These are phyloP conservation scores for Debaryomyces robertsiae DNA, from an alignment of 1,139 yeast species.

Conservation along the genomic window DNA sequence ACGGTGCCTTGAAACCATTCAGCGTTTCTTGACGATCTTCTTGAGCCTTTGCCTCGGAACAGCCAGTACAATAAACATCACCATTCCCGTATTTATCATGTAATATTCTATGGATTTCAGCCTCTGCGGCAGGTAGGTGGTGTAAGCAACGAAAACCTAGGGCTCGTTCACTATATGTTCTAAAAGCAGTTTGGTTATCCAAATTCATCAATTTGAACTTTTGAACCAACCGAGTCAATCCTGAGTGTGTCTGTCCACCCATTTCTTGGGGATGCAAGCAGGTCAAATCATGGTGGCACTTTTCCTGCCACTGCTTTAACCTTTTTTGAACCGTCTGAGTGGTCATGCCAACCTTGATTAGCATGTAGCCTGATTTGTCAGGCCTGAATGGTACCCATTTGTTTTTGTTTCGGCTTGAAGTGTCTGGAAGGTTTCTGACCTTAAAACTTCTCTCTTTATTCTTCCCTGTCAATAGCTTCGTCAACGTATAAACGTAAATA, in stretches of 20 bases:
- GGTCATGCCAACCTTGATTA: constrained; percentile 61
- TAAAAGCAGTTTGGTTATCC: constrained; percentile 1
- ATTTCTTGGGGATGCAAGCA: constrained; percentile 33
- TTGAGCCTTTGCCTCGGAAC: constrained; percentile 17
- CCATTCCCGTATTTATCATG: constrained; percentile 46
- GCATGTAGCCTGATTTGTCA: constrained; percentile 36
- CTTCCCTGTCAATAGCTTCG: constrained; percentile 34
- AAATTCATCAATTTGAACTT: constrained; percentile 14
- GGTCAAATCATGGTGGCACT: constrained; percentile 51
- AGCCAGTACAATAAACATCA: constrained; percentile 43
- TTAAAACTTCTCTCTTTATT: constrained; percentile 30
- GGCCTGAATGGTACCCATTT: constrained; percentile 43
- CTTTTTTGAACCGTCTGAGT: constrained; percentile 46
- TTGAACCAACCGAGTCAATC: constrained; percentile 12
- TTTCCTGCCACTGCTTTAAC: constrained; percentile 55
- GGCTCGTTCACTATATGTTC: constrained; percentile 18
- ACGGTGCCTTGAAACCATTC: constrained; percentile 4
- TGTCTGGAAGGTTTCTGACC: constrained; percentile 36
- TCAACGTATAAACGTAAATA: constrained; percentile 57
- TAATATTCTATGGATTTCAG: constrained; percentile 40
- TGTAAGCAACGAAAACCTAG: constrained; percentile 37
- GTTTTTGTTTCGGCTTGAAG: constrained; percentile 22
- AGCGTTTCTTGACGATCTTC: constrained; percentile 13
- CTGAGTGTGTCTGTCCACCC: constrained; percentile 6
- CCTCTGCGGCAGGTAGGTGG: constrained; percentile 40